These are phyloP conservation scores for Retiboletus flavoniger DNA, from an alignment of 1,284 basidiomycete genomes.

Conservation along the genomic window DNA sequence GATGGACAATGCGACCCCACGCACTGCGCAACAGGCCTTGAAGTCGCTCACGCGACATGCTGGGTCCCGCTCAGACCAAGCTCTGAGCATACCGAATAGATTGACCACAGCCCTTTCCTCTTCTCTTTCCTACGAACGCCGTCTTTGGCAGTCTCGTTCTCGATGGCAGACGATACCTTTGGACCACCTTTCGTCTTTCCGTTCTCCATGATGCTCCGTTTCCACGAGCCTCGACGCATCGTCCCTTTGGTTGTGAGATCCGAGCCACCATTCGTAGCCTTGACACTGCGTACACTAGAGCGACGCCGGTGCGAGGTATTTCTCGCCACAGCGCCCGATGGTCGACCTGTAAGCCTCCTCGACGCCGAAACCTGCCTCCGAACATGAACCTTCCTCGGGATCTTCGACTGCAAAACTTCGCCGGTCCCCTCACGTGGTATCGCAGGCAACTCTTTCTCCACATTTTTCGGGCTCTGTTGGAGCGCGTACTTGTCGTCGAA, in stretches of 20 bases:
- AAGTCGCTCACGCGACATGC: constrained; percentile 3
- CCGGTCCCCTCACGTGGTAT: constrained; percentile 2
- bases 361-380: constrained; percentile 17
- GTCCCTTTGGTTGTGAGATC: constrained; percentile 19
- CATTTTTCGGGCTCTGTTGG: constrained; percentile 1
- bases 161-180: constrained; percentile 9
- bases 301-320: constrained; percentile 14
- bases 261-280: constrained; percentile 3
- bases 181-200: constrained; percentile 12
- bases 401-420: constrained; percentile 16
- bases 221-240: constrained; percentile 30
- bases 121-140: constrained; percentile 20
- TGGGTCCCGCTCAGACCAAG: constrained; percentile 16
- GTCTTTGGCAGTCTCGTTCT: constrained; percentile 18
- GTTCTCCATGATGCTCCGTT: constrained; percentile 24
- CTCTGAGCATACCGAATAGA: constrained; percentile 32
- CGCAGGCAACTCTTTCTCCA: constrained; percentile 22
- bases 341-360: constrained; percentile 7
- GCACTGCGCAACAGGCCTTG: no score
- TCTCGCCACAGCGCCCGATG: neutral
- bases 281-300: constrained; percentile 19
- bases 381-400: constrained; percentile 21
- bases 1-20: no score
- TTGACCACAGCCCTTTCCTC: constrained; percentile 28
- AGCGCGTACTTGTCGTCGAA: constrained; percentile 30